phyloP scores from a whole-genome alignment of 257 asterid species.

The Penstemon barbatus region DNA sequence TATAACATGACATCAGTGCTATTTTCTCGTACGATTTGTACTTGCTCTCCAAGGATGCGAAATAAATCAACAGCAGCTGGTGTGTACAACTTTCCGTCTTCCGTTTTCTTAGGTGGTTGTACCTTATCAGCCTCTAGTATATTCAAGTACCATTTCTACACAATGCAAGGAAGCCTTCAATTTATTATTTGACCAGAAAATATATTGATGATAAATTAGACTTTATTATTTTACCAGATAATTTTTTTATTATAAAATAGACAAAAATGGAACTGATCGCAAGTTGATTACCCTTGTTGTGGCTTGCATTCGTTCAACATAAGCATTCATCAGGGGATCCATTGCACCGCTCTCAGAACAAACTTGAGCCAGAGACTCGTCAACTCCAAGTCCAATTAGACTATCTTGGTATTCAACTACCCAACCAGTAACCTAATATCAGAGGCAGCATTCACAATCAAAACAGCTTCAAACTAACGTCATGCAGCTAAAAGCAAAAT shows the following conservation, averaged over 20 bases:
- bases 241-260: neutral
- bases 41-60: constrained; percentile 98
- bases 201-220: neutral
- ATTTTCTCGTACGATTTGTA: constrained; percentile 90
- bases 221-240: too few species aligned
- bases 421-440: constrained; percentile 94
- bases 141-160: constrained; percentile 97
- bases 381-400: constrained; percentile 91
- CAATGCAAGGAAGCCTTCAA: constrained; percentile 21
- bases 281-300: constrained; percentile 73
- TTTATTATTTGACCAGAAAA: constrained; percentile 30
- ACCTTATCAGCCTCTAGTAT: constrained; percentile 96
- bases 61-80: constrained; percentile 99
- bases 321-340: constrained; percentile 99
- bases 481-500: constrained; percentile 12
- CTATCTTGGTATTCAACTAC: constrained; percentile 95
- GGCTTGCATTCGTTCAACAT: constrained; percentile 99
- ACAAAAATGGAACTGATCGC: constrained; percentile 20
- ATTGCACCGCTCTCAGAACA: constrained; percentile 99
- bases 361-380: constrained; percentile 97
- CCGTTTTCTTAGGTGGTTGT: constrained; percentile 97
- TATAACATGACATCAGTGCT: constrained; percentile 98
- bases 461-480: constrained; percentile 11
- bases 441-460: constrained; percentile 21
- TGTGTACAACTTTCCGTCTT: constrained; percentile 93